Evolutionary conservation across 2,329 filamentous ascomycete genomes (phyloP), one percentile per base, ranked within the genome.

Genomic region (Tolypocladium paradoxum): DNA sequence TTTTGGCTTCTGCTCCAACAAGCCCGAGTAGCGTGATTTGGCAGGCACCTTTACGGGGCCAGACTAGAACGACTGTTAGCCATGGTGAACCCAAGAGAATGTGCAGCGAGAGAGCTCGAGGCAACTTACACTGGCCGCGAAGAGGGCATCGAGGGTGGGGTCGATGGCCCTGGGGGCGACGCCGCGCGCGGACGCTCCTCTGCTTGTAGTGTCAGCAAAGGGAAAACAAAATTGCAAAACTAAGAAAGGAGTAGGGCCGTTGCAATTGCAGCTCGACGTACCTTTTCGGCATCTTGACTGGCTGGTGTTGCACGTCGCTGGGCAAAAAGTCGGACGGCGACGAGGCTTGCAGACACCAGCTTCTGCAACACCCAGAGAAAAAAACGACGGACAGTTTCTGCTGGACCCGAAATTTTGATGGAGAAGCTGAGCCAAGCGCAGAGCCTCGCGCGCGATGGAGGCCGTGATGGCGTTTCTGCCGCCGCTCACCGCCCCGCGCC

Each of bases 71-170:
- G n/a, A 45, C 31, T 8, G 18, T 59, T n/a, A 58, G 48, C 45
- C 20, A 35, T 20, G 22, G 6, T 43, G 33, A 24, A 16, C 27
- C 18, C 18, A 22, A 7, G 47, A 8, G 22, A 18, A 29, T 4
- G 18, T 7, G 40, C 24, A 29, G 38, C 29, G 49, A 48, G 36
- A 40, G 37, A 8, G 29, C 9, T n/a, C 16, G 35, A 14, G 54
- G 53, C 47, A 55, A 78, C 84, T 73, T 78, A 89, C 86, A 74
- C 87, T 90, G 54, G 77, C 74, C 54, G 84, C 78, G 70, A 90
- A 90, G 38, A 90, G 76, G 56, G 84, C 83, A 62, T 84, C 77
- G 59, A 90, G 74, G 53, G 76, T 72, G 66, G 86, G 84, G 73
- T 90, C 86, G 55, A 90, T 74, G 55, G 76, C 75, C 67, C 79